Conservation (phyloP, 2,329 filamentous ascomycete genomes). For the Talaromyces funiculosus region DNA sequence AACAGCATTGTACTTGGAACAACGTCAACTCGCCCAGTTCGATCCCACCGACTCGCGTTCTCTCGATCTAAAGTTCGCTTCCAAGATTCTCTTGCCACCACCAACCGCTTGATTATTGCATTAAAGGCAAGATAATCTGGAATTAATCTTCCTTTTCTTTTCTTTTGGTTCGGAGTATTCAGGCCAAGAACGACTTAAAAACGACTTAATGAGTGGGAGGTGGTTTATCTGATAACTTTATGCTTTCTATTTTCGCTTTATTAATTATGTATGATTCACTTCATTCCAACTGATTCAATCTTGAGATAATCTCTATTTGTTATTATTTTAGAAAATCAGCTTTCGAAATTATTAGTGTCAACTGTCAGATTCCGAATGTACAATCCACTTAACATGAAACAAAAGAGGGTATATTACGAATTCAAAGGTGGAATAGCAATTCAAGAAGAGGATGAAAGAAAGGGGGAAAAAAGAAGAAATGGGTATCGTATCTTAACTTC, state of each 20-base stretch:
- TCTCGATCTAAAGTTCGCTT: slow-evolving; percentile 36
- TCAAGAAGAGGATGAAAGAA: not conserved
- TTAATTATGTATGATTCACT: not conserved
- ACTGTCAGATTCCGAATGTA: not conserved
- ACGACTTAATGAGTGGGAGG: not conserved
- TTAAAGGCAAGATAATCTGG: not conserved
- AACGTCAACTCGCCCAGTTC: slow-evolving; percentile 34
- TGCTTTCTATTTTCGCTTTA: not conserved
- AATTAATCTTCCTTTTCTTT: not conserved
- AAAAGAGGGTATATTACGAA: slow-evolving; percentile 5
- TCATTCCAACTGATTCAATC: not conserved
- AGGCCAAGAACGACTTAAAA: not conserved
- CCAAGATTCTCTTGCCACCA: slow-evolving; percentile 24
- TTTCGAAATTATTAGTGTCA: not conserved
- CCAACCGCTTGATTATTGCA: not conserved
- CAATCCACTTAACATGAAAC: no score
- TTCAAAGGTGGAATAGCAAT: not conserved
- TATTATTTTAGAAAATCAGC: not conserved
- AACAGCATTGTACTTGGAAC: slow-evolving; percentile 34
- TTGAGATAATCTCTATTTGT: not conserved
- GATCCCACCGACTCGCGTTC: slow-evolving; percentile 38
- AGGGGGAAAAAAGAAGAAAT: not conserved
- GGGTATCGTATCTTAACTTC: slow-evolving; percentile 3
- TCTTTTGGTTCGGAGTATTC: not conserved
- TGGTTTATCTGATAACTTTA: not conserved